A percentile compares a stretch with the other conserved stretches of the same genome.
Evolutionary conservation across 495 filamentous ascomycete genomes (phyloP).

Genomic region (Aspergillus heteromorphus): DNA sequence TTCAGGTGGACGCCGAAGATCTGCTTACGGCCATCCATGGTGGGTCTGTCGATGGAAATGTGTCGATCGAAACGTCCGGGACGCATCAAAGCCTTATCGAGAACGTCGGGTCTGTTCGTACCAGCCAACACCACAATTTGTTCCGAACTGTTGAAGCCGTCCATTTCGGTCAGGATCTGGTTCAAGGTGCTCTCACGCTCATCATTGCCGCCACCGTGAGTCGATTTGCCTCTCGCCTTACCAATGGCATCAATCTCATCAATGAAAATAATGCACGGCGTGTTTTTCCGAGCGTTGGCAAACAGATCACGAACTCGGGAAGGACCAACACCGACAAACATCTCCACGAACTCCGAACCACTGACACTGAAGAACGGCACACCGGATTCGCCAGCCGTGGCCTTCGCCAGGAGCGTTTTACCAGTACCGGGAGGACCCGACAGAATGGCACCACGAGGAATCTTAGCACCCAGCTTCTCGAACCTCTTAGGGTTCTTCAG

Average conservation of each 20-base stretch:
- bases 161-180: constrained; percentile 98
- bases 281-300: constrained; percentile 87
- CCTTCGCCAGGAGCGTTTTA: constrained; percentile 96
- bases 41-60: constrained; percentile 87
- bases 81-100: constrained; percentile 93
- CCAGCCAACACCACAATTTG: constrained; percentile 98
- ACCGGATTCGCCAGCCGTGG: constrained; percentile 93
- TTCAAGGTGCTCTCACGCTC: constrained; percentile 96
- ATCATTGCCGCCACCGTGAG: constrained; percentile 84
- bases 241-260: constrained; percentile 99
- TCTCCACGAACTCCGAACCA: constrained; percentile 97
- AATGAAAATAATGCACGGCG: constrained; percentile 98
- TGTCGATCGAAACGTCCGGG: constrained; percentile 96
- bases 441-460: constrained; percentile 92
- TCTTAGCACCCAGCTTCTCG: constrained; percentile 92
- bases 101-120: constrained; percentile 89
- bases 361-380: constrained; percentile 98
- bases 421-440: constrained; percentile 95
- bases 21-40: constrained; percentile 93
- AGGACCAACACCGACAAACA: constrained; percentile 98
- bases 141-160: constrained; percentile 96
- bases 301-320: constrained; percentile 94
- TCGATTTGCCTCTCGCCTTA: constrained; percentile 73
- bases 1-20: constrained; percentile 91
- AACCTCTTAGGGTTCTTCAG: constrained; percentile 84